Percentiles rank a stretch among this genome's conserved stretches.
phyloP scores from a whole-genome alignment of 1,139 yeast genomes.

The Candida sp. region DNA sequence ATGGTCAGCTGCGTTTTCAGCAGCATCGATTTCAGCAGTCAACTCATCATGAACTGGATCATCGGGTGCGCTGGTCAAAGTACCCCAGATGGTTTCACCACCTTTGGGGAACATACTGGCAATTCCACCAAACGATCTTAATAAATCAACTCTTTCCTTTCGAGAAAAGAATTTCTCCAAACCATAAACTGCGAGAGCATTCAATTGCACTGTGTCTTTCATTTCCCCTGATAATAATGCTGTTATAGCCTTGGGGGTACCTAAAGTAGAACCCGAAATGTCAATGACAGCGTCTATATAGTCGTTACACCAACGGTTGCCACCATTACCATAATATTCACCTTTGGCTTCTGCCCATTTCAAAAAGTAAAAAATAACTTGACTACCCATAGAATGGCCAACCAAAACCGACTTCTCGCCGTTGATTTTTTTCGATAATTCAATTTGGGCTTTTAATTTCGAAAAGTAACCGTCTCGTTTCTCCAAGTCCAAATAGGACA shows the following conservation, averaged over 20 bases:
- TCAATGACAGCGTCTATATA: constrained; percentile 78
- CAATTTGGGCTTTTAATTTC: constrained; percentile 70
- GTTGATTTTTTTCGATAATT: constrained; percentile 40
- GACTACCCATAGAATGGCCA: constrained; percentile 98
- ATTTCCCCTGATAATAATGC: constrained; percentile 94
- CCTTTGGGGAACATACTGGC: constrained; percentile 98
- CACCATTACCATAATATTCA: constrained; percentile 80
- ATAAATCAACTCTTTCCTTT: constrained; percentile 81
- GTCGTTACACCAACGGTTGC: constrained; percentile 80
- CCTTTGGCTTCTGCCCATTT: constrained; percentile 97
- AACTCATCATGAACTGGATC: constrained; percentile 39
- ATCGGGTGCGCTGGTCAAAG: constrained; percentile 56
- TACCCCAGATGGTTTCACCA: constrained; percentile 88
- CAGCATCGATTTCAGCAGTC: constrained; percentile 5
- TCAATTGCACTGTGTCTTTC: constrained; percentile 95
- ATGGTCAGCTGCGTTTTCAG: constrained; percentile 21
- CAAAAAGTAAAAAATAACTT: constrained; percentile 78
- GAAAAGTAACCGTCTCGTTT: constrained; percentile 81
- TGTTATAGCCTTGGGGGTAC: constrained; percentile 92
- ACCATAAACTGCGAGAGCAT: constrained; percentile 91
- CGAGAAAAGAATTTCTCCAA: constrained; percentile 90
- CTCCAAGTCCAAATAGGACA: constrained; percentile 86
- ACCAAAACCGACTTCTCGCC: constrained; percentile 77
- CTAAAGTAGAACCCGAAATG: constrained; percentile 83
- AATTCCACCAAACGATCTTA: constrained; percentile 87